These are phyloP conservation scores for Astrothelium macrocarpum DNA, from an alignment of 495 filamentous ascomycete species.

Conservation along the genomic window DNA sequence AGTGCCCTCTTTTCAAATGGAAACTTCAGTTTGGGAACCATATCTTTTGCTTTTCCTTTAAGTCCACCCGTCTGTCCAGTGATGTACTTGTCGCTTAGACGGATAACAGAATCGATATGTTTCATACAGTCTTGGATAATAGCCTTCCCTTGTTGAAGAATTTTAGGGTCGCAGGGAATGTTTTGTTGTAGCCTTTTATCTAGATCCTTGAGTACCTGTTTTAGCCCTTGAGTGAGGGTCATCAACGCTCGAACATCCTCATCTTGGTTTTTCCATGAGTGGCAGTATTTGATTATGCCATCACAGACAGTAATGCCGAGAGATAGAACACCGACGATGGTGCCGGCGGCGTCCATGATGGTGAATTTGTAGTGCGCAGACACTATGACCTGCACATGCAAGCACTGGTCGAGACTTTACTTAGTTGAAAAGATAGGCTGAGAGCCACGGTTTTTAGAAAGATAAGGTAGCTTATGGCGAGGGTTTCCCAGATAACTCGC, in stretches of 20 bases:
- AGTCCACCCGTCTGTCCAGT: background rate
- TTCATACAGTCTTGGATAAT: background rate
- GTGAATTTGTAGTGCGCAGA: background rate
- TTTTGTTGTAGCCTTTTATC: background rate
- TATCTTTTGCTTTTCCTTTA: conserved; percentile 1
- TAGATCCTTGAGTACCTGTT: conserved; percentile 1
- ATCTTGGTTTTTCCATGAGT: conserved; percentile 4
- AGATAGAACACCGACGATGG: conserved; percentile 3
- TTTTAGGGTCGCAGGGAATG: background rate
- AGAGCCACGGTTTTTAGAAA: no score
- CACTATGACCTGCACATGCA: background rate
- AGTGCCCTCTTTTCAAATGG: background rate
- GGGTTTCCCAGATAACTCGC: background rate
- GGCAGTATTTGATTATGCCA: conserved; percentile 1
- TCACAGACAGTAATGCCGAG: background rate
- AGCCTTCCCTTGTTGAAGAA: background rate
- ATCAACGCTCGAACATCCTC: background rate
- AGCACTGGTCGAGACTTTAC: no score
- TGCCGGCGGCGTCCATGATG: background rate
- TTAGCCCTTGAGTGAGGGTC: background rate
- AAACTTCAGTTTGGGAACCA: background rate
- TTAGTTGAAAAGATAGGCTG: no score
- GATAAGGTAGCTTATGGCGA: background rate
- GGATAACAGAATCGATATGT: background rate
- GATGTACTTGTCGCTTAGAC: background rate